Conservation (phyloP, 2,329 filamentous ascomycete genomes). For the Venturia nashicola region DNA sequence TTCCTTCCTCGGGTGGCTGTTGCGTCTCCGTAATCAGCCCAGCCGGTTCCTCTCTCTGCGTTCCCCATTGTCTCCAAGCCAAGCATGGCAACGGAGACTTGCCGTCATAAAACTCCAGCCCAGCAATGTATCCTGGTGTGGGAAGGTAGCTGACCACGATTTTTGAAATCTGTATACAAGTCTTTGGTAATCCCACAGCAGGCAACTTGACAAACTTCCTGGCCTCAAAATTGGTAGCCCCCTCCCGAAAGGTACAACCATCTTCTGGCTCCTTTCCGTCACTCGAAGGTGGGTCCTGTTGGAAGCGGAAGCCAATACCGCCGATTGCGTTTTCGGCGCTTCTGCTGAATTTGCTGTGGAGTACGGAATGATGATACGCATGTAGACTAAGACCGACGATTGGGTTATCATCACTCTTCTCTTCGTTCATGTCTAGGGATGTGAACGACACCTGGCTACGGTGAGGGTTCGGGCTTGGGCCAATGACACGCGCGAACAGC, state of each 20-base stretch:
- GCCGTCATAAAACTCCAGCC: slow-evolving; percentile 17
- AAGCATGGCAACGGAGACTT: slow-evolving; percentile 14
- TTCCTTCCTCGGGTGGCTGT: slow-evolving; percentile 18
- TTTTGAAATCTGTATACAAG: slow-evolving; percentile 16
- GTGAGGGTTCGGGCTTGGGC: slow-evolving; percentile 16
- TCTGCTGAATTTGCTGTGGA: background rate
- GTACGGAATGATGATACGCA: slow-evolving; percentile 13
- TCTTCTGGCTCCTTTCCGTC: background rate
- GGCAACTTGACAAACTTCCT: background rate
- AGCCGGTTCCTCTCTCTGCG: slow-evolving; percentile 14
- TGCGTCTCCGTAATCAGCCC: slow-evolving; percentile 15
- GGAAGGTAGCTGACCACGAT: slow-evolving; percentile 19
- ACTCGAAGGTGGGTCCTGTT: background rate
- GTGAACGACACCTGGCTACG: slow-evolving; percentile 17
- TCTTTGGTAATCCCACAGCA: background rate
- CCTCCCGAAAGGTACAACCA: background rate
- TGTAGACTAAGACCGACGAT: slow-evolving; percentile 17
- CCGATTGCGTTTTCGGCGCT: background rate
- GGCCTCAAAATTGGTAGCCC: background rate
- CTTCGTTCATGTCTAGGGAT: slow-evolving; percentile 18
- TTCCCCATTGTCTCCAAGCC: slow-evolving; percentile 17
- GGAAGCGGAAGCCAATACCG: slow-evolving; percentile 7
- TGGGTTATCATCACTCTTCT: slow-evolving; percentile 12
- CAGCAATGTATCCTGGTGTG: slow-evolving; percentile 16
- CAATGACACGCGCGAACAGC: slow-evolving; percentile 19